Percentiles rank a stretch among this genome's conserved stretches.
Conservation (phyloP, 257 asterid species). For the Ocimum tenuiflorum region DNA sequence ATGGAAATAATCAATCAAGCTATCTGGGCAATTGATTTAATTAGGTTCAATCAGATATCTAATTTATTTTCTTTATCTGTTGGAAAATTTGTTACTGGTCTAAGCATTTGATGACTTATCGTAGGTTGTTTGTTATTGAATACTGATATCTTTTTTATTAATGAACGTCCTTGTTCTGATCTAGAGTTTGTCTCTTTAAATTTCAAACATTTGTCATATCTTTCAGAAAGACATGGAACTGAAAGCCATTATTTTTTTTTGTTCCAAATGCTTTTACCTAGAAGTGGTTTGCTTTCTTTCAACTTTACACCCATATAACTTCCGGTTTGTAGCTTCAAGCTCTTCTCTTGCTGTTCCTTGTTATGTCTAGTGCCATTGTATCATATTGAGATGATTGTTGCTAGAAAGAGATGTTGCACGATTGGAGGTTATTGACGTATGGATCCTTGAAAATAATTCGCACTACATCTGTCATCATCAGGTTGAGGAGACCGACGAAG, state of each 20-base stretch:
- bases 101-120: constrained; percentile 1
- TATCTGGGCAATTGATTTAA: not conserved
- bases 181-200: not conserved
- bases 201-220: not conserved
- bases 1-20: not conserved
- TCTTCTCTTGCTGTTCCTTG: not conserved
- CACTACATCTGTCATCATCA: constrained; percentile 25
- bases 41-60: not conserved
- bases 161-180: not conserved
- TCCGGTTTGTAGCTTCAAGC: not conserved
- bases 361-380: not conserved
- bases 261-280: not conserved
- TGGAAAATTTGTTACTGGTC: not conserved
- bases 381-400: not conserved
- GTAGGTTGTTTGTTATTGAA: not conserved
- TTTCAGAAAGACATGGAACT: not conserved
- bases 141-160: not conserved
- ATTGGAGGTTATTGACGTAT: not conserved
- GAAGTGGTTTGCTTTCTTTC: not conserved
- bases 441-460: not conserved
- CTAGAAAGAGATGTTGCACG: not conserved
- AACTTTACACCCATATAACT: not conserved
- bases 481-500: constrained; percentile 96
- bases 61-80: not conserved
- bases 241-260: not conserved